Base-by-base conservation (phyloP, 371 early-diverging fungal genomes). In the Saksenaea vasiformis region DNA sequence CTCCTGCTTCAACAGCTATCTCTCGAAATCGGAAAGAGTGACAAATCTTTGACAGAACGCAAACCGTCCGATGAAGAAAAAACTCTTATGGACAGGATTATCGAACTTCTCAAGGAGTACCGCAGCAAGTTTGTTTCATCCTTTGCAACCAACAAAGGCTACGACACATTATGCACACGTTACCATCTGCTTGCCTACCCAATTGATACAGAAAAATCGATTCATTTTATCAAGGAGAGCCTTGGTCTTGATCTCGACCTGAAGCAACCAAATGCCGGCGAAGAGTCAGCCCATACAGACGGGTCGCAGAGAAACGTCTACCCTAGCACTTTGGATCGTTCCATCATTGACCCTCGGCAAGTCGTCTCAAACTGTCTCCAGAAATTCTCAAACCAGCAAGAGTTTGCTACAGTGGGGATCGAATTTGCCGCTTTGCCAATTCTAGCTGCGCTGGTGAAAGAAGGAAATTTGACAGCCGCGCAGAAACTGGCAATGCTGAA, bases 111-210 rank as follows among this genome's bases (percentile, higher is more conserved):
- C 2, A 37, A 41, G 1, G 60, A 67, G 11, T 47, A 47, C 24
- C 51, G 22, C n/a, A 11, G 14, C 24, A 56, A 60, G 8, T 22
- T 38, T 56, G 47, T 22, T 47, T 47, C 22, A 22, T 9, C 7
- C n/a, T 10, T 10, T 47, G 51, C 19, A 47, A 17, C 15, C 15
- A 27, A 56, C 54, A 53, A 53, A 4, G 37, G 27, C 39, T 54
- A 67, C n/a, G 38, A 4, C 8, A 51, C 31, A 38, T 67, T 81
- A 14, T 38, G 60, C 4, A 65, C 75, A n/a, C 74, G 82, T 1
- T 78, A 69, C 56, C 54, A 77, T 19, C 43, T 81, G 4, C 60
- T 81, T 39, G 55, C 62, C 17, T 81, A 73, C 35, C 69, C 74
- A 1, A 54, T 81, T 27, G 58, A 77, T 27, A 60, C 68, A 0